Base-by-base conservation (phyloP, 1,284 basidiomycete genomes). In the Papiliotrema laurentii region DNA sequence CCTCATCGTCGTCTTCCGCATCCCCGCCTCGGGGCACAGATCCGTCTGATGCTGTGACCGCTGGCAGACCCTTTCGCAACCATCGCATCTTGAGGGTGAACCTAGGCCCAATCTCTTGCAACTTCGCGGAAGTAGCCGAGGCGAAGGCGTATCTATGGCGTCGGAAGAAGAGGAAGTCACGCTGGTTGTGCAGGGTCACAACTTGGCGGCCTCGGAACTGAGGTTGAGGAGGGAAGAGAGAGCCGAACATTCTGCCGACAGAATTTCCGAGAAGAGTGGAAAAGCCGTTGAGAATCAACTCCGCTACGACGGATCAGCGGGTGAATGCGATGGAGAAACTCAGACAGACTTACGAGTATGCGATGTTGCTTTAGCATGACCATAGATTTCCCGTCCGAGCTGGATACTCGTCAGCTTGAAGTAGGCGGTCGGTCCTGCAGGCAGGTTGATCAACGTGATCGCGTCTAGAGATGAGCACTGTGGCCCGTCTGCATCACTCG, bases 51-150 rank as follows among this genome's bases (percentile, higher is more conserved):
- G 72, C 70, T 11, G 67, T 64, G 19, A 91, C 87, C 5, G 85
- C 83, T 0, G 93, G 93, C 27, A 94, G 76, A 11, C 91, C 90
- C 62, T 89, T 89, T 66, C 88, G 85, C 54, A 99, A 73, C 78
- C 86, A 94, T 28, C 86, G 78, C 50, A 99, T 75, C 75, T 98
- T 98, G 18, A 98, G 78, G 0, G 96, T 98, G 69, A 99, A 97
- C 25, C 94, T 82, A 4, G 96, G 96, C 0, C 96, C 96, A 54
- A 98, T 99, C 73, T 99, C 96, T 72, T 99, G 96, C 44, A 99
- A 76, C 16, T 87, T 84, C 10, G 97, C 92, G 66, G 90, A 93
- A 58, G 92, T 90, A 5, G 85, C 78, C 0, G 88, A 89, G 41
- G 89, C 83, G 72, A 97, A 97, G 36, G 90, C 89, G 71, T 97